These are phyloP conservation scores for Circinella umbellata DNA, from an alignment of 371 early-diverging fungal species.

Conservation along the genomic window DNA sequence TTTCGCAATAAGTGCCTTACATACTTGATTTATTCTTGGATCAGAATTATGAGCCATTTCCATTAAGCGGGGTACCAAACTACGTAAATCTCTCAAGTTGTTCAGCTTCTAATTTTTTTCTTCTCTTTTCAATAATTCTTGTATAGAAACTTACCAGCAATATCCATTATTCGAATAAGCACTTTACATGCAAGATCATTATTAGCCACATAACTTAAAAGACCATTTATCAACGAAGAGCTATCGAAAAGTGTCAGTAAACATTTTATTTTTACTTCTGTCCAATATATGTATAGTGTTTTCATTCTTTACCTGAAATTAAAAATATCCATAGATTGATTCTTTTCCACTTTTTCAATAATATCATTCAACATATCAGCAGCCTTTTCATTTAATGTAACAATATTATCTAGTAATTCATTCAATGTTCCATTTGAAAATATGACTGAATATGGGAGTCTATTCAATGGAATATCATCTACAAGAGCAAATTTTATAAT, in stretches of 20 bases:
- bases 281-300: no score
- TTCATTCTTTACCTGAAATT: neutral
- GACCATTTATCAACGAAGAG: neutral
- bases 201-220: neutral
- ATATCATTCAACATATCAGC: neutral
- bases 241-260: neutral
- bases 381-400: neutral
- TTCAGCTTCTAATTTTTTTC: slow-evolving; percentile 5
- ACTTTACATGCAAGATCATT: slow-evolving; percentile 15
- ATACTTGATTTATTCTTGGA: slow-evolving; percentile 20
- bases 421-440: neutral
- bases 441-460: neutral
- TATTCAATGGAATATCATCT: neutral
- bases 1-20: slow-evolving; percentile 24
- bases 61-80: slow-evolving; percentile 1
- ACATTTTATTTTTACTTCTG: no score
- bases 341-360: neutral
- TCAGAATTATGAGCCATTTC: slow-evolving; percentile 8
- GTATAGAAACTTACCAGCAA: slow-evolving; percentile 11
- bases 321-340: neutral
- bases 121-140: neutral
- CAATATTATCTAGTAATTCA: neutral
- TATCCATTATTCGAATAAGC: slow-evolving; percentile 8
- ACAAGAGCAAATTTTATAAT: neutral
- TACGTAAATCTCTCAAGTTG: slow-evolving; percentile 8